These are phyloP conservation scores for Leishmania aethiopica DNA, from an alignment of 208 protist genomes.

Conservation along the genomic window DNA sequence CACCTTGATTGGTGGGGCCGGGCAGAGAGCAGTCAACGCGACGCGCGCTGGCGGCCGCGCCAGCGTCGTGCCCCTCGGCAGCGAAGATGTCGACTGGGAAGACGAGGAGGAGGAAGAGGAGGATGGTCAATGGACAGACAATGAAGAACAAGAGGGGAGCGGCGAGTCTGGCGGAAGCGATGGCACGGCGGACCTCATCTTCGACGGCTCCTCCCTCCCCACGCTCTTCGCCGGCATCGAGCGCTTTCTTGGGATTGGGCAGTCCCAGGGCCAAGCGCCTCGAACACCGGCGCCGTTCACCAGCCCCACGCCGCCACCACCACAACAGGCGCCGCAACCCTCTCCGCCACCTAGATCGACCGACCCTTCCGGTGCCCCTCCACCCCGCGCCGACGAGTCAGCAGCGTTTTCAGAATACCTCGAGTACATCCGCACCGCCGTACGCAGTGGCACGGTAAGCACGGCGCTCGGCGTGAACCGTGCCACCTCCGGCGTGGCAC, in stretches of 20 bases:
- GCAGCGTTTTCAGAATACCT: slow-evolving; percentile 8
- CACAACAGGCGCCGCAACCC: slow-evolving; percentile 2
- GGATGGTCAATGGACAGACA: slow-evolving; percentile 17
- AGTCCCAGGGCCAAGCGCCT: slow-evolving; percentile 1
- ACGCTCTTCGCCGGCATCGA: slow-evolving; percentile 27
- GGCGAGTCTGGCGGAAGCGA: slow-evolving; percentile 13
- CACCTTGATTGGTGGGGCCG: background rate
- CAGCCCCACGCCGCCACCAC: background rate
- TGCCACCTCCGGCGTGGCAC: background rate
- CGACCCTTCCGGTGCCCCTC: background rate
- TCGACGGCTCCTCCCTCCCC: slow-evolving; percentile 28
- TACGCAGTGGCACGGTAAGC: background rate
- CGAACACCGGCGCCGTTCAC: background rate
- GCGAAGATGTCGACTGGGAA: slow-evolving; percentile 26
- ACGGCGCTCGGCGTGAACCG: background rate
- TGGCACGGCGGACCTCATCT: slow-evolving; percentile 24
- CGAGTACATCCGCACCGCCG: background rate
- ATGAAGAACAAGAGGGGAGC: slow-evolving; percentile 16
- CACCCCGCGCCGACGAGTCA: background rate
- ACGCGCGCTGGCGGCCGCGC: background rate
- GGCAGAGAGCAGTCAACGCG: background rate
- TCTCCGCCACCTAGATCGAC: background rate
- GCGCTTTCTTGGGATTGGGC: slow-evolving; percentile 16
- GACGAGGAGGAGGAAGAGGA: slow-evolving; percentile 38
- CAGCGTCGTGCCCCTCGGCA: background rate